These are phyloP conservation scores for Wolfiporia cocos DNA, from an alignment of 1,284 basidiomycete species.

Conservation along the genomic window DNA sequence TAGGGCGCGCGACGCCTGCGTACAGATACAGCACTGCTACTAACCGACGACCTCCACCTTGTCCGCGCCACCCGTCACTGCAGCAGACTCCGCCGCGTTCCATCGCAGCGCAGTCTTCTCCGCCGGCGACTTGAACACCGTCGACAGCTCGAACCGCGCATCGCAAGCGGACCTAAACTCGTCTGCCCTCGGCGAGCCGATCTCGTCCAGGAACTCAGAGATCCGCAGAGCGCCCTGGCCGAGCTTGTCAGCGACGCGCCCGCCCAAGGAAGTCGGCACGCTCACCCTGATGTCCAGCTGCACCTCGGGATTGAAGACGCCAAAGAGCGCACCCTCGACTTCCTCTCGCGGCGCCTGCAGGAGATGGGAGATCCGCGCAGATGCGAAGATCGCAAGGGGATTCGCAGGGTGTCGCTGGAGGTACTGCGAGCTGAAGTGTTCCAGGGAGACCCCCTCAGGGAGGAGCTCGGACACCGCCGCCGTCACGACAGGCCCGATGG, in stretches of 20 bases:
- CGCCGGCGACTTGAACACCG: conserved; percentile 50
- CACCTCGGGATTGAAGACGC: conserved; percentile 38
- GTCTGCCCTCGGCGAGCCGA: conserved; percentile 46
- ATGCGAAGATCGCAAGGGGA: conserved; percentile 50
- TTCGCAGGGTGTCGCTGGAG: conserved; percentile 55
- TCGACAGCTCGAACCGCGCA: conserved; percentile 51
- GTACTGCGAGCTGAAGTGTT: conserved; percentile 70
- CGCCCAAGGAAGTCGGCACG: conserved; percentile 6
- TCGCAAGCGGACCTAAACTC: conserved; percentile 54
- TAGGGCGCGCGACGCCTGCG: too few relatives aligned
- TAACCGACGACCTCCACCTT: conserved; percentile 15
- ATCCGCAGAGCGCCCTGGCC: conserved; percentile 48
- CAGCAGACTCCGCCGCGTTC: conserved; percentile 15
- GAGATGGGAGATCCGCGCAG: conserved; percentile 45
- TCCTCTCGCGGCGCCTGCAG: conserved; percentile 47
- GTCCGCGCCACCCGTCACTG: conserved; percentile 8
- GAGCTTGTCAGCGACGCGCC: too few relatives aligned
- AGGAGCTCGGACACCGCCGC: conserved; percentile 45
- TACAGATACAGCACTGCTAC: background rate
- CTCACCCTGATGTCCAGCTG: conserved; percentile 47
- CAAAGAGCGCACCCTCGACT: conserved; percentile 56
- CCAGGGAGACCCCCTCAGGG: conserved; percentile 50
- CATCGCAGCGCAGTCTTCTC: conserved; percentile 35
- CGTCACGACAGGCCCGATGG: conserved; percentile 39
- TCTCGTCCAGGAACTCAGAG: conserved; percentile 37